Evolutionary conservation across 148 eudicot genomes (phyloP).

Genomic region (Fagopyrum tataricum): DNA sequence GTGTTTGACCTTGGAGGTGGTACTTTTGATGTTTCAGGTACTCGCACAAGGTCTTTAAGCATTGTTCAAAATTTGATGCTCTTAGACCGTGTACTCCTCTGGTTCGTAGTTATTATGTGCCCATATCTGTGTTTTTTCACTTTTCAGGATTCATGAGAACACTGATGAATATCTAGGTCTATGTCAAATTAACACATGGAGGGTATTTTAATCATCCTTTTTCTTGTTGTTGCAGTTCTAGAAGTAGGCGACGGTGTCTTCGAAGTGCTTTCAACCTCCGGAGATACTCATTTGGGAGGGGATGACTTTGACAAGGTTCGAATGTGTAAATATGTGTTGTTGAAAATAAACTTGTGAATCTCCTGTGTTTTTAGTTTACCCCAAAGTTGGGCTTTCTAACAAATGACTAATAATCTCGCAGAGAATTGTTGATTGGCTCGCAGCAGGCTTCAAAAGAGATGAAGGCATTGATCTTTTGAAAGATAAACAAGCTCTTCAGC

Average conservation of each 20-base stretch:
- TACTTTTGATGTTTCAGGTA: conserved; percentile 99
- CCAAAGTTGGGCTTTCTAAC: not conserved
- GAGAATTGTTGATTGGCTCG: conserved; percentile 98
- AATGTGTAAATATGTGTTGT: not conserved
- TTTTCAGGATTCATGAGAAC: too few relatives aligned
- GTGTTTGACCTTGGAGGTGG: conserved; percentile 99
- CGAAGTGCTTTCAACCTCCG: conserved; percentile 96
- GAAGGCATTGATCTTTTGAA: conserved; percentile 92
- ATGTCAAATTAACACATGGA: not conserved
- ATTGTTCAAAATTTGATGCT: not conserved
- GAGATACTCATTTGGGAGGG: conserved; percentile 98
- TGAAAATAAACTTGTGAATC: not conserved
- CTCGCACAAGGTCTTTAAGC: not conserved
- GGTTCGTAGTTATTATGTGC: too few relatives aligned
- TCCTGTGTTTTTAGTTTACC: not conserved
- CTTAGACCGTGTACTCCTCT: not conserved
- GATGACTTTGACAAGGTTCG: conserved; percentile 95
- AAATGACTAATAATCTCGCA: conserved; percentile 22
- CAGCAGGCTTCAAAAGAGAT: conserved; percentile 64
- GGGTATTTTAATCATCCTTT: not conserved
- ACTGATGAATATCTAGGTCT: too few relatives aligned
- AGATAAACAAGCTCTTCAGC: conserved; percentile 98
- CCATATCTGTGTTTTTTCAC: too few relatives aligned
- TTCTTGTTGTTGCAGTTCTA: conserved; percentile 44
- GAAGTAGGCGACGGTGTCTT: conserved; percentile 99